Evolutionary conservation across 352 stramenopile species (phyloP).

Genomic region (Pythium sp.): DNA sequence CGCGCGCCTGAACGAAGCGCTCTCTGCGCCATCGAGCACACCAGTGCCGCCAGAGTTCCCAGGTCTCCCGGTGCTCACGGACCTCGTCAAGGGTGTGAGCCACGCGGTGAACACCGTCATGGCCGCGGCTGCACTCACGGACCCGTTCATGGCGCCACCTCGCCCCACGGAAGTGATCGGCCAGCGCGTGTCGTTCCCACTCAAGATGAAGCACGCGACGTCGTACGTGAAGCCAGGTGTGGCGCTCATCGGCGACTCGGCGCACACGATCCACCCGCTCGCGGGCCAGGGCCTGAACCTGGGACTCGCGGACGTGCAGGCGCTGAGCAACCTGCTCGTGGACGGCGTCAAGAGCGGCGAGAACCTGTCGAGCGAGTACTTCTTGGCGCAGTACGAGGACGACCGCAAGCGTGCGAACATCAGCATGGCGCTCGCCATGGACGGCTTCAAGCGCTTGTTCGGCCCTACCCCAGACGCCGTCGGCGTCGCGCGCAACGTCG

Average conservation of each 20-base stretch:
- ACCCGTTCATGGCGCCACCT: constrained; percentile 76
- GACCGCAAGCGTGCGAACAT: constrained; percentile 86
- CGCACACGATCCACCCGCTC: constrained; percentile 95
- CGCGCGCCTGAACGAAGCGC: constrained; percentile 73
- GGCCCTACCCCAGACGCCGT: constrained; percentile 66
- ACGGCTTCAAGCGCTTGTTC: constrained; percentile 89
- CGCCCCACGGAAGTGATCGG: constrained; percentile 66
- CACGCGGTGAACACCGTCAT: constrained; percentile 74
- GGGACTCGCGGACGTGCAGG: constrained; percentile 89
- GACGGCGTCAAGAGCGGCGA: constrained; percentile 78
- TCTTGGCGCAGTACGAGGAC: constrained; percentile 85
- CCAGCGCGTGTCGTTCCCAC: constrained; percentile 81
- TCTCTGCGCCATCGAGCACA: constrained; percentile 43
- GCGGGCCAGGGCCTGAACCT: constrained; percentile 96
- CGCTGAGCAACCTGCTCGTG: constrained; percentile 67
- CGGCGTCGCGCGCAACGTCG: constrained; percentile 76
- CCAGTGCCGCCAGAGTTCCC: constrained; percentile 66
- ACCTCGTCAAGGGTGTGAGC: constrained; percentile 76
- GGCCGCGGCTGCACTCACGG: constrained; percentile 63
- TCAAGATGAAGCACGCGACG: constrained; percentile 87
- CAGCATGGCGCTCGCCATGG: constrained; percentile 82
- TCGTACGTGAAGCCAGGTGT: constrained; percentile 86
- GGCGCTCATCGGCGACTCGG: constrained; percentile 93
- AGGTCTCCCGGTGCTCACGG: constrained; percentile 72
- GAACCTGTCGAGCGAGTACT: constrained; percentile 70